Conservation (phyloP, 306 rosid species). For the Leucaena leucocephala region DNA sequence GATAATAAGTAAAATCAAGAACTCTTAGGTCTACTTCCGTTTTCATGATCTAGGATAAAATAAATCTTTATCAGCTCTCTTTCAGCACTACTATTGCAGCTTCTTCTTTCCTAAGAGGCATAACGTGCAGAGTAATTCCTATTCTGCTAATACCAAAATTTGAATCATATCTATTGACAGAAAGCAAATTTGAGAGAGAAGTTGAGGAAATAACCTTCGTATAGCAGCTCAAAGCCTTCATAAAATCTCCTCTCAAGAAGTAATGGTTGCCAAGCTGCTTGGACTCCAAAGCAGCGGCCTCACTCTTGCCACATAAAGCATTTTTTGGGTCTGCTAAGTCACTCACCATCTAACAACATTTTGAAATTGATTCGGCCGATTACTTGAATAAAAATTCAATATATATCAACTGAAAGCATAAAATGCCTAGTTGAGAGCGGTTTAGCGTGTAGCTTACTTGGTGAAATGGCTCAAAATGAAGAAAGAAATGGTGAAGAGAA, state of each 20-base stretch:
- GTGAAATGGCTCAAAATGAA: constrained; percentile 61
- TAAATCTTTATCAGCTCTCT: background rate
- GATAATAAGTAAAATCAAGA: background rate
- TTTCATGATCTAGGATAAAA: background rate
- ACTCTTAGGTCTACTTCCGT: background rate
- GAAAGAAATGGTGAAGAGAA: constrained; percentile 61
- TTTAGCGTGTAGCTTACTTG: constrained; percentile 44
- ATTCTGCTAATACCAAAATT: background rate
- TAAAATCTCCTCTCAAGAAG: constrained; percentile 57
- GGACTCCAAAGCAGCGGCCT: constrained; percentile 62
- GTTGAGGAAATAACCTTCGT: constrained; percentile 55
- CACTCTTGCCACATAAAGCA: constrained; percentile 71
- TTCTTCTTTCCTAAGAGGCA: background rate
- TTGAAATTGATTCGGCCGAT: constrained; percentile 1
- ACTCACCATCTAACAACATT: constrained; percentile 49
- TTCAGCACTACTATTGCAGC: background rate
- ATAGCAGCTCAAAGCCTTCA: constrained; percentile 59
- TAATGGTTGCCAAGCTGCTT: constrained; percentile 72
- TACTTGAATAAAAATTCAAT: background rate
- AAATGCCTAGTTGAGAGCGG: constrained; percentile 5
- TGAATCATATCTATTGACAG: constrained; percentile 14
- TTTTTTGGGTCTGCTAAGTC: constrained; percentile 59
- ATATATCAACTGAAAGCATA: background rate
- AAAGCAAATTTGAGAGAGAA: constrained; percentile 6
- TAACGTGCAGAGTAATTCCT: background rate